These are phyloP conservation scores for Epichloe sylvatica DNA, from an alignment of 2,329 filamentous ascomycete species.

Conservation along the genomic window DNA sequence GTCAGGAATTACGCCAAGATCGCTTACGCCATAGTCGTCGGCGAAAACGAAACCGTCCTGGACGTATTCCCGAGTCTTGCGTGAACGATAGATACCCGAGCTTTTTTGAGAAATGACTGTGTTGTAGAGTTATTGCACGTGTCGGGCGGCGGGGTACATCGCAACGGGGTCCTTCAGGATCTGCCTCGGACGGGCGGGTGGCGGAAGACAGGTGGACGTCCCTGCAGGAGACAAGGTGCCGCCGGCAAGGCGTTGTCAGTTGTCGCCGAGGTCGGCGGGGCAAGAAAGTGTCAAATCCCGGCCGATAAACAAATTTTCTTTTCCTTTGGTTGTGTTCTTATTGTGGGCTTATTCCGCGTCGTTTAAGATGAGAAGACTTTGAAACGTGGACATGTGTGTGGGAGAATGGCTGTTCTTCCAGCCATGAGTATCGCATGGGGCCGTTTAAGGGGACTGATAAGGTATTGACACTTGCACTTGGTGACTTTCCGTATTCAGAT, in stretches of 20 bases:
- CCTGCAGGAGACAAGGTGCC: neutral
- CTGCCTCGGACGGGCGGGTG: too few relatives aligned
- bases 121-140: too few relatives aligned
- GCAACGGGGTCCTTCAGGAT: too few relatives aligned
- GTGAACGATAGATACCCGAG: too few relatives aligned
- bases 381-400: neutral
- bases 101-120: too few relatives aligned
- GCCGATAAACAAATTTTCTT: neutral
- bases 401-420: neutral
- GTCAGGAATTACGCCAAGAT: constrained; percentile 10
- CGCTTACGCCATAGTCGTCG: constrained; percentile 14
- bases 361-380: neutral
- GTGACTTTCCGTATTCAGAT: neutral
- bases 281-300: neutral
- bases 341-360: neutral
- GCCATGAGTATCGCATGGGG: too few relatives aligned
- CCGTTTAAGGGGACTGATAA: too few relatives aligned
- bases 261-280: neutral
- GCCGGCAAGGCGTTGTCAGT: neutral
- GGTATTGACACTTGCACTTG: neutral
- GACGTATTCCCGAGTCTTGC: constrained; percentile 1
- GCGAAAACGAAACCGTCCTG: constrained; percentile 10
- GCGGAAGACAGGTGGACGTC: neutral
- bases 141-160: too few relatives aligned
- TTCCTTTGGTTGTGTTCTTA: neutral